Percentiles rank a stretch among this genome's conserved stretches.
Evolutionary conservation across 257 asterid species (phyloP).

Genomic region (Nicotiana otophora): DNA sequence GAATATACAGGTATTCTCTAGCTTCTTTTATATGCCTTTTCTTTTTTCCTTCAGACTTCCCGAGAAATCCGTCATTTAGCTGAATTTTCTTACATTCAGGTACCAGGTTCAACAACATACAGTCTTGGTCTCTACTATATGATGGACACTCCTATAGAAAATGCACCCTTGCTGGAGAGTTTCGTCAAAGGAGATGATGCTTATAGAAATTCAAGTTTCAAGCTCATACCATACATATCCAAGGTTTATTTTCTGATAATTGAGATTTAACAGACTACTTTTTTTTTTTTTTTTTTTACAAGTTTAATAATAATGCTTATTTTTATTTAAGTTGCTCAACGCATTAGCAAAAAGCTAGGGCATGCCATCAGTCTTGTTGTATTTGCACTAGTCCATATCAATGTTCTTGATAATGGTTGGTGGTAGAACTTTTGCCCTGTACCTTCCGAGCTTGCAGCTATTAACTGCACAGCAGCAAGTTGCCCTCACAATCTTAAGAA

Average conservation of each 20-base stretch:
- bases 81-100: slow-evolving; percentile 29
- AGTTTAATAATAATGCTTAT: slow-evolving; percentile 4
- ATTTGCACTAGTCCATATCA: neutral
- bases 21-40: slow-evolving; percentile 6
- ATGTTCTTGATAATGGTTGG: neutral
- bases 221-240: slow-evolving; percentile 96
- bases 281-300: neutral
- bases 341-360: neutral
- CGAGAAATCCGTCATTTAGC: neutral
- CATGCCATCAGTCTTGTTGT: neutral
- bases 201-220: slow-evolving; percentile 92
- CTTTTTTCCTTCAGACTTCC: neutral
- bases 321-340: neutral
- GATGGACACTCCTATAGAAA: slow-evolving; percentile 85
- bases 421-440: neutral
- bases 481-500: neutral
- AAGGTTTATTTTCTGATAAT: slow-evolving; percentile 40
- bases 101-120: slow-evolving; percentile 92
- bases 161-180: slow-evolving; percentile 80
- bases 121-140: slow-evolving; percentile 82
- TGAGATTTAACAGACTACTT: slow-evolving; percentile 2
- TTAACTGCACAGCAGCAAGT: neutral
- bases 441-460: neutral
- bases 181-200: slow-evolving; percentile 93
- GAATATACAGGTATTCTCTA: slow-evolving; percentile 70